Evolutionary conservation across 768 basidiomycete genomes (phyloP), one percentile per base, ranked within the genome.

Genomic region (Strobilomyces confusus): DNA sequence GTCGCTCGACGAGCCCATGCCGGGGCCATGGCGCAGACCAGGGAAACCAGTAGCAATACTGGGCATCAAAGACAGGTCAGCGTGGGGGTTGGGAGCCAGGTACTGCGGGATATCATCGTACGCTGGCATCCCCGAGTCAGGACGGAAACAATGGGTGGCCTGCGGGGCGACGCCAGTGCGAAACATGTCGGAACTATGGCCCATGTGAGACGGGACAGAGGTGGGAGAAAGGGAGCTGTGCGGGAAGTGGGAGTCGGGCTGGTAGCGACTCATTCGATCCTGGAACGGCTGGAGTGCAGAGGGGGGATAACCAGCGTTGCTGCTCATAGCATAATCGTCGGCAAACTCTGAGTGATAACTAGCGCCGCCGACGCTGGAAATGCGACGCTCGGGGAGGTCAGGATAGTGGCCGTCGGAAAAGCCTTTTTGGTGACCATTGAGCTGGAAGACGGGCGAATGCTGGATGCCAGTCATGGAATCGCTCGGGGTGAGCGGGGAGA

Each of bases 401-500:
- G 75, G 63, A 66, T 82, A 90, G 52, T 77, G 78, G 9, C 63
- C 60, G 17, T 78, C 70, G 36, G 79, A 70, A 62, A 77, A 89
- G 57, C 85, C 84, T 65, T 89, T 87, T 55, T 65, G 68, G 55
- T 67, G 67, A 13, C 63, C 62, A 20, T 57, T 65, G 53, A 71
- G 69, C 20, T 82, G 73, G 62, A 84, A 86, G 8, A 68, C 74
- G 15, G 79, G 72, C 6, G 79, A 68, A 56, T 79, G 80, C 59
- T 83, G 84, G 9, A 89, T 73, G 45, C 75, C 75, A 52, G 74
- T 71, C 55, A 82, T 79, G 40, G 81, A 73, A 67, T 89, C 87
- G 60, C 69, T 83, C 32, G 87, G 86, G 13, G 86, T 86, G 41
- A 88, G 74, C 0, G 89, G 86, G 19, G 89, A 89, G 46, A 83